Base-by-base conservation (phyloP, 495 filamentous ascomycete genomes). In the Penicillium fimorum region DNA sequence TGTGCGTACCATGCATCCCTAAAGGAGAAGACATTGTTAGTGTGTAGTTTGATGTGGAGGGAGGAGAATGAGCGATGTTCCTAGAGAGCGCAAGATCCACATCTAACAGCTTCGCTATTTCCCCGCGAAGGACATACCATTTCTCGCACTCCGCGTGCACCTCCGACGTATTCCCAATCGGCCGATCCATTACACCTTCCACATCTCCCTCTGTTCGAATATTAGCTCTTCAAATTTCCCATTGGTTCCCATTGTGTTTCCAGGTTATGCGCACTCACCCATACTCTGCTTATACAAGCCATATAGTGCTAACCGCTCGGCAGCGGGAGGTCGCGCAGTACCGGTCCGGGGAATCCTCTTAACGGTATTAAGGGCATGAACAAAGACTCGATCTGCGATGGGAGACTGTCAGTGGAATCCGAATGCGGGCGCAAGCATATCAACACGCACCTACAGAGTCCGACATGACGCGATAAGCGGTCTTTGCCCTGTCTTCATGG, bases 231-330 rank as follows among this genome's bases (percentile, higher is more conserved):
- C 30, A 10, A n/a, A 1, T 48, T 41, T 44, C 25, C 48, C 25
- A 22, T 22, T 22, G 13, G 11, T 17, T 1, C 17, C 1, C 42
- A 5, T 33, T 11, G 12, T 37, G 10, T 15, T 9, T 13, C 5
- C 35, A 15, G 24, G 20, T 15, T 1, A 11, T 20, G 27, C 5
- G 27, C 13, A 63, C 71, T 49, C 70, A 86, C 83, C 86, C 92
- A 96, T 97, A 60, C 90, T 91, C 76, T 98, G 94, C 71, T 98
- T 98, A 76, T 97, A 98, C 58, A 98, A 81, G 49, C 94, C 94
- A 85, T 98, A 98, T 53, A 98, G 86, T 60, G 86, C 87, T 61
- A 98, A 77, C 25, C 94, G 88, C 64, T 92, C 93, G 32, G 81
- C 76, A 9, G 92, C 81, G 35, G 94, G 95, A 18, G 94, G 94